These are phyloP conservation scores for Prototheca wickerhamii DNA, from an alignment of 163 green algal genomes.

Conservation along the genomic window DNA sequence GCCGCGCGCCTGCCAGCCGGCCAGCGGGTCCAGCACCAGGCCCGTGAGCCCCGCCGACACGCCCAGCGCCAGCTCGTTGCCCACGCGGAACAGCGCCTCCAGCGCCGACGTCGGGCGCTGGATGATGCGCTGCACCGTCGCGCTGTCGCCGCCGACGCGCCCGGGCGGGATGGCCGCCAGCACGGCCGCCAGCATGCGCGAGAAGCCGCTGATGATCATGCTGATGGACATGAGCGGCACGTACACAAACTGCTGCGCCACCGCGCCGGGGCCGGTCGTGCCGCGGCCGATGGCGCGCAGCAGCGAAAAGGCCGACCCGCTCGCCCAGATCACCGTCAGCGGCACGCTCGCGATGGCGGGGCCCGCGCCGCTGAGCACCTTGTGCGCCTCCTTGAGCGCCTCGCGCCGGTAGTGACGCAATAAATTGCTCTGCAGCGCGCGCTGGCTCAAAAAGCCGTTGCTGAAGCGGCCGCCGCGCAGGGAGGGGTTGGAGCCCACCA, in stretches of 20 bases:
- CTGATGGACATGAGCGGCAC: conserved; percentile 40
- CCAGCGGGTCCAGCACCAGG: conserved; percentile 40
- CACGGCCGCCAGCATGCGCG: conserved; percentile 30
- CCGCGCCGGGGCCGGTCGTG: conserved; percentile 31
- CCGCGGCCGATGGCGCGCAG: conserved; percentile 40
- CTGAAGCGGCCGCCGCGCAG: conserved; percentile 19
- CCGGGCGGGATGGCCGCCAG: conserved; percentile 34
- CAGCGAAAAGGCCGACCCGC: conserved; percentile 51
- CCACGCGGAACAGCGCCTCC: conserved; percentile 30
- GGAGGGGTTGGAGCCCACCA: conserved; percentile 29
- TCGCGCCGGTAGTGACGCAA: conserved; percentile 61
- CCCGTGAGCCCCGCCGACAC: conserved; percentile 20
- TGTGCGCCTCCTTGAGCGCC: conserved; percentile 59
- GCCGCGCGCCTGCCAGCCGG: conserved; percentile 30
- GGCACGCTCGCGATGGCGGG: conserved; percentile 71
- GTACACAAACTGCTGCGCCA: conserved; percentile 51
- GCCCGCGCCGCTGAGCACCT: conserved; percentile 69
- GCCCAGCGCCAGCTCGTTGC: conserved; percentile 30
- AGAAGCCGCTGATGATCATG: conserved; percentile 32
- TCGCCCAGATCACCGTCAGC: conserved; percentile 66
- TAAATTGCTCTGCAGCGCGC: conserved; percentile 48
- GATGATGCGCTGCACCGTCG: conserved; percentile 33
- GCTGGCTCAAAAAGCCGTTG: conserved; percentile 34
- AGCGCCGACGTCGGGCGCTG: conserved; percentile 37
- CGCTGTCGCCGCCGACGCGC: conserved; percentile 28